Conservation (phyloP, 495 filamentous ascomycete genomes). For the Penicillium nucicola region DNA sequence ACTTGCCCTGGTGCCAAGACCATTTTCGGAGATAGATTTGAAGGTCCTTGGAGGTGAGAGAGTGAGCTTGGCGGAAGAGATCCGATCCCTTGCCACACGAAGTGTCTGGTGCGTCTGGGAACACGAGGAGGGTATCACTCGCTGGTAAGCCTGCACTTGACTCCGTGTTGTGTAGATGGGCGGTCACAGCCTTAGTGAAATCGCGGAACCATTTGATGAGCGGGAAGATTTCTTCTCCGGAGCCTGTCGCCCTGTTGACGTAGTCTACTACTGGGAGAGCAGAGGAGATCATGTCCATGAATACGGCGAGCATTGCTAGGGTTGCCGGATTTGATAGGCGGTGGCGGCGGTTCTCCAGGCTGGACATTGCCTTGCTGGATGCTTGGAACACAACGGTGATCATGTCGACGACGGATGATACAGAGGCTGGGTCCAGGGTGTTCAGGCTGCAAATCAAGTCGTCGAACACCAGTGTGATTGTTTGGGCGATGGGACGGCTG, state of each 20-base stretch:
- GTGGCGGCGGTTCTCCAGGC: constrained; percentile 24
- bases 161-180: constrained; percentile 6
- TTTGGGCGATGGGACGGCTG: constrained; percentile 52
- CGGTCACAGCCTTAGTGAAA: constrained; percentile 24
- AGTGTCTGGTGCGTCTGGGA: not conserved
- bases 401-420: constrained; percentile 41
- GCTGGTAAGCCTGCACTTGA: not conserved
- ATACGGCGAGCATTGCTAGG: constrained; percentile 35
- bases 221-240: constrained; percentile 14
- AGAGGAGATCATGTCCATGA: constrained; percentile 45
- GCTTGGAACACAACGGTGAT: constrained; percentile 43
- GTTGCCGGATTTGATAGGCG: constrained; percentile 39
- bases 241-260: constrained; percentile 35
- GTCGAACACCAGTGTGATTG: constrained; percentile 40
- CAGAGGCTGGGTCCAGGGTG: constrained; percentile 39
- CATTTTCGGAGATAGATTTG: constrained; percentile 37
- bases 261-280: constrained; percentile 53
- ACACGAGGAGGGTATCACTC: not conserved
- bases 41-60: constrained; percentile 31
- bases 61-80: constrained; percentile 12
- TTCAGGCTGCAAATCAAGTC: constrained; percentile 50
- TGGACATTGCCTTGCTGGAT: constrained; percentile 34
- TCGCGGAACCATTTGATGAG: constrained; percentile 32
- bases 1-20: constrained; percentile 35
- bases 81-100: not conserved